Evolutionary conservation across 2,329 filamentous ascomycete species (phyloP), one percentile per base, ranked within the genome.

Genomic region (Colletotrichum sp.): DNA sequence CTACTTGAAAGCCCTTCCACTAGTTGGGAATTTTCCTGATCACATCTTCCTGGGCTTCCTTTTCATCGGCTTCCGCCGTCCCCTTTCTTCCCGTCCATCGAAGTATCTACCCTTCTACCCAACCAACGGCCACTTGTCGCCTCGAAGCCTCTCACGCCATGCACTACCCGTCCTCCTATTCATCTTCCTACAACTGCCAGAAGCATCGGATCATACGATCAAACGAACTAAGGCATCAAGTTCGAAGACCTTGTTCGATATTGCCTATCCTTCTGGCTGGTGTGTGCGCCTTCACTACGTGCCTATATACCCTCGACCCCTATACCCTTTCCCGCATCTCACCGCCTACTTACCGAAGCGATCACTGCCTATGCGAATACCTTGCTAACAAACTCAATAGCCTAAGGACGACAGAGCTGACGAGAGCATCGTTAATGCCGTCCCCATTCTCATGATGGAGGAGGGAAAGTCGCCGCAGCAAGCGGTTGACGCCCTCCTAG

Each of bases 401-500:
- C 69, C 65, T 24, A 24, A 32, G 12, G 63, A 69, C 55, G 48
- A 26, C 65, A 18, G 77, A 78, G 4, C 78, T 66, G 18, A 81
- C 48, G 74, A 76, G 70, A 76, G 82, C 67, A 77, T 80, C 28
- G 79, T 84, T 69, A 84, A 83, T 43, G 82, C 80, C 28, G 78
- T 84, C 16, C 72, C 81, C 3, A 66, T 80, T 34, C 75, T 82
- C 8, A 72, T 84, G 68, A 52, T 73, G 15, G 75, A 73, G 15
- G 32, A 78, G 34, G 79, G 73, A 8, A 79, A 68, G 21, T 72
- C 60, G 21, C 74, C 78, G 24, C 68, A 78, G 52, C 38, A 75
- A 43, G 77, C 78, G 2, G 71, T 79, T 2, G 73, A 71, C 24
- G 43, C 65, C 24, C 72, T 84, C 21, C 67, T 76, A 32, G 58